phyloP scores from a whole-genome alignment of 805 yeast genomes.

The Candida vaughaniae region DNA sequence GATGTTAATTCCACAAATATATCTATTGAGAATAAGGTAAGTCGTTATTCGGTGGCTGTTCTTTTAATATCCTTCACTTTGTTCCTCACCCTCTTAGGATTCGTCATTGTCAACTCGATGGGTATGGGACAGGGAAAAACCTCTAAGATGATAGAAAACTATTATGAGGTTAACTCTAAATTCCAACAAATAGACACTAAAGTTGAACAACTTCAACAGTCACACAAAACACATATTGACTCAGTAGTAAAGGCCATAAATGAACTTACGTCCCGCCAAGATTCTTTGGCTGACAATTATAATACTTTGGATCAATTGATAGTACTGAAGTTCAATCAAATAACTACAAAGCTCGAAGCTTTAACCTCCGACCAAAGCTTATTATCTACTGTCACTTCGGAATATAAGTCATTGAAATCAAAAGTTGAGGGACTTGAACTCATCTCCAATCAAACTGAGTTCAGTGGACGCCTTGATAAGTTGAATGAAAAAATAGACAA shows the following conservation, averaged over 20 bases:
- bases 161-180: constrained; percentile 14
- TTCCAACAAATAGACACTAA: constrained; percentile 15
- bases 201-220: not conserved
- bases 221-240: not conserved
- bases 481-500: constrained; percentile 8
- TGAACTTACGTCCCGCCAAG: constrained; percentile 5
- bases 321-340: constrained; percentile 8
- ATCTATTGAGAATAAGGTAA: not conserved
- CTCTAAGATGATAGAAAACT: constrained; percentile 9
- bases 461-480: constrained; percentile 7
- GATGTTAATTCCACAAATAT: constrained; percentile 11
- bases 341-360: constrained; percentile 9
- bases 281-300: constrained; percentile 1
- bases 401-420: constrained; percentile 5
- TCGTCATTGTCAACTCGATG: not conserved
- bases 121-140: not conserved
- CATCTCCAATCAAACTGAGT: constrained; percentile 10
- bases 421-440: constrained; percentile 5
- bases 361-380: constrained; percentile 2
- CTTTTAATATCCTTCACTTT: not conserved
- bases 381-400: constrained; percentile 1
- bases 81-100: not conserved
- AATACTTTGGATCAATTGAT: constrained; percentile 8
- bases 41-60: not conserved
- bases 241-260: constrained; percentile 2